phyloP scores from a whole-genome alignment of 2,329 filamentous ascomycete genomes.

The Ascochyta pisi region DNA sequence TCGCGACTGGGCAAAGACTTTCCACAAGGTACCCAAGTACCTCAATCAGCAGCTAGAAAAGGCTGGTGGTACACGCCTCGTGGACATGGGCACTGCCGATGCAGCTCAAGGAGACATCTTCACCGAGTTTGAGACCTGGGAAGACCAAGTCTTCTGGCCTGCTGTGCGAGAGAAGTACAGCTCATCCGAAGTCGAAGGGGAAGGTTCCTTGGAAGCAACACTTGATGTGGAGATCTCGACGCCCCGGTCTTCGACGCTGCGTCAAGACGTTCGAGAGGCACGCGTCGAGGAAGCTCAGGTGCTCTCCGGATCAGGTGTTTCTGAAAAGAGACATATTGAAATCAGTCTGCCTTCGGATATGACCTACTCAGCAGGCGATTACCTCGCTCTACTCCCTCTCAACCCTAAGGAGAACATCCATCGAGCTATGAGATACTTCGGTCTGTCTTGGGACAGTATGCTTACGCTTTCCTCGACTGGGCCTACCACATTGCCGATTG shows the following conservation, averaged over 20 bases:
- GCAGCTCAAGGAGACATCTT: constrained; percentile 51
- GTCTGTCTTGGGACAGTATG: constrained; percentile 72
- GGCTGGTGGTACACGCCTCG: constrained; percentile 41
- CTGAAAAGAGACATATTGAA: constrained; percentile 51
- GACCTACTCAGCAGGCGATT: constrained; percentile 76
- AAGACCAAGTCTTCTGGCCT: constrained; percentile 49
- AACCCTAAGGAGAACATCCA: constrained; percentile 69
- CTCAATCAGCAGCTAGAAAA: constrained; percentile 43
- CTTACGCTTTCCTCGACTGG: constrained; percentile 67
- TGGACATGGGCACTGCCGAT: constrained; percentile 45
- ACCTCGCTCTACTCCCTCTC: constrained; percentile 74
- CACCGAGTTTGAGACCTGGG: constrained; percentile 52
- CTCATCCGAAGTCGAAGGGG: constrained; percentile 30
- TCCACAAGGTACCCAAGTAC: constrained; percentile 51
- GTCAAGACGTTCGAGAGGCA: constrained; percentile 48
- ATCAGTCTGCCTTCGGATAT: constrained; percentile 55
- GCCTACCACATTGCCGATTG: constrained; percentile 70
- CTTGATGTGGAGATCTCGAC: constrained; percentile 44
- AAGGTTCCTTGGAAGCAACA: constrained; percentile 33
- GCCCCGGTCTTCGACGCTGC: constrained; percentile 44
- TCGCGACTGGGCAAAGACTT: constrained; percentile 52
- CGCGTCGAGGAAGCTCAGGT: constrained; percentile 43
- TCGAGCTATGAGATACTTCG: constrained; percentile 69
- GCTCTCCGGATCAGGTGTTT: constrained; percentile 35
- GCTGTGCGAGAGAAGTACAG: constrained; percentile 44